Percentiles rank a stretch among this genome's conserved stretches.
These are phyloP conservation scores for Dalbergia cultrata DNA, from an alignment of 306 rosid species.

Conservation along the genomic window DNA sequence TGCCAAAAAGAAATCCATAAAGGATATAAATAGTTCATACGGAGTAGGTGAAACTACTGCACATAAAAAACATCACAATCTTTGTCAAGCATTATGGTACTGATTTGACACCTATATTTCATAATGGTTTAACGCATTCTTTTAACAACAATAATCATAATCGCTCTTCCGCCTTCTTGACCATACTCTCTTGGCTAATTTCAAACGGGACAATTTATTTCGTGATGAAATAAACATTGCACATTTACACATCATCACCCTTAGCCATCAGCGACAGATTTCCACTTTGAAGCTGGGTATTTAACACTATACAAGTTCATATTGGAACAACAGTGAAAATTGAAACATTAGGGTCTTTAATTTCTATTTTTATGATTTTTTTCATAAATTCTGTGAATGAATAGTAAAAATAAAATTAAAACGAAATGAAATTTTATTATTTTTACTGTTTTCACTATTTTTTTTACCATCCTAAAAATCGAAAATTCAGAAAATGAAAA, in stretches of 20 bases:
- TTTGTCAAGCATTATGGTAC: not conserved
- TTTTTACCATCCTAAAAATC: too few species aligned
- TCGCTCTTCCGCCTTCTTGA: not conserved
- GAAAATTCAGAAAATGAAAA: too few species aligned
- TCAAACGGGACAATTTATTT: not conserved
- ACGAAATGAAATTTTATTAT: too few species aligned
- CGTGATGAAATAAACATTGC: not conserved
- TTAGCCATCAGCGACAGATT: not conserved
- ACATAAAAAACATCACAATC: not conserved
- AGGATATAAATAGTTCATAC: not conserved
- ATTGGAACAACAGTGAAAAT: not conserved
- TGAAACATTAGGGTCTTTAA: not conserved
- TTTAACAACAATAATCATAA: not conserved
- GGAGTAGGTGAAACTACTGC: conserved; percentile 29
- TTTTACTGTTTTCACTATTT: too few species aligned
- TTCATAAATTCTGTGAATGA: too few species aligned
- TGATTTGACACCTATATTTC: too few species aligned
- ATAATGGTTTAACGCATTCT: not conserved
- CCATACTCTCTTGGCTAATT: not conserved
- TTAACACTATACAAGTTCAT: not conserved
- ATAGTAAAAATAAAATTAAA: too few species aligned
- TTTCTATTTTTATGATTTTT: too few species aligned
- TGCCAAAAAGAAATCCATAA: not conserved
- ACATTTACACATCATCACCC: not conserved
- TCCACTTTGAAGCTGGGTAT: not conserved